Evolutionary conservation across 2,329 filamentous ascomycete genomes (phyloP), one percentile per base, ranked within the genome.

Genomic region (Ophiocordyceps camponoti-floridani): DNA sequence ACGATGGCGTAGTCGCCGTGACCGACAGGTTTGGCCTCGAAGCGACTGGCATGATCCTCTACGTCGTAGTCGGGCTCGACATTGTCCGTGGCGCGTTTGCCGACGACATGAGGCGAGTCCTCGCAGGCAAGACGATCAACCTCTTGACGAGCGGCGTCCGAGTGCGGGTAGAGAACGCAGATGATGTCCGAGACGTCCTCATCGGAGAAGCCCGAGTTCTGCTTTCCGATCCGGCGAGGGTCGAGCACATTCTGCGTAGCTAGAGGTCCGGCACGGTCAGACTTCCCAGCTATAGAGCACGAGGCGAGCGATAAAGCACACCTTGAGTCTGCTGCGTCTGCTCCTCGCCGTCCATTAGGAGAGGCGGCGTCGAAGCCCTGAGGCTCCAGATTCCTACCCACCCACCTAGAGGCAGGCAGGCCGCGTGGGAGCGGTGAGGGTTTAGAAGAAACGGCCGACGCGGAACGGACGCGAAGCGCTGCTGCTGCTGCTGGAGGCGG

Each of bases 131-230:
- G 64, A 4, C 63, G 60, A 48, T 62, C 58, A n/a, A 89, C 77
- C 52, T 88, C 83, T 49, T 69, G 67, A 50, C 81, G 79, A 18
- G 89, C 85, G 19, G 75, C 73, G 37, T 76, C 69, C 2, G 86
- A 84, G 51, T 76, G 77, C 11, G 89, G 88, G 52, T 93, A 79
- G 27, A 96, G 72, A 46, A 95, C 78, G 63, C 87, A 93, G 51
- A 94, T 76, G 52, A 95, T 85, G 62, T 95, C 88, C 49, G 84
- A 76, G 43, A 91, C 75, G 58, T 94, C 88, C 51, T 84, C 75
- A 52, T 88, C 81, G 44, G 75, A 81, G 48, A 95, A 78, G 46
- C 84, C 85, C 38, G 85, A 91, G 58, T 85, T 84, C 61, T 85
- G 82, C 58, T 81, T 72, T 46, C 86, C 86, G 49, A 84, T 60